Conservation (phyloP, 2,329 filamentous ascomycete genomes). For the Penicillium sp. region DNA sequence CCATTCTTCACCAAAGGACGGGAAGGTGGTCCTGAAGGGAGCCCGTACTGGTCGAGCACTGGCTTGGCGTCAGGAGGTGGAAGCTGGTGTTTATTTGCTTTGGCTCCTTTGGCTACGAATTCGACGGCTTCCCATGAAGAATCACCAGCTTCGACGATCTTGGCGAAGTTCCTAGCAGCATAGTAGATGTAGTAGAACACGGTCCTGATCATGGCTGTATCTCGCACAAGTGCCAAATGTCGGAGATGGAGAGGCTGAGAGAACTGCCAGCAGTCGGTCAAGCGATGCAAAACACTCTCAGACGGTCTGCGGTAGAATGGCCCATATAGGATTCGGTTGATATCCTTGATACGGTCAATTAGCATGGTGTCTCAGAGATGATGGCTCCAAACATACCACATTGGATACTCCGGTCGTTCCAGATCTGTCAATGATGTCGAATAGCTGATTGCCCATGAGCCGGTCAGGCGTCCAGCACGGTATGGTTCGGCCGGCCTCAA, state of each 20-base stretch:
- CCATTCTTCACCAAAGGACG: slow-evolving; percentile 40
- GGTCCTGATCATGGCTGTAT: slow-evolving; percentile 47
- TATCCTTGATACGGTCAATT: slow-evolving; percentile 24
- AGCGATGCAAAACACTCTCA: slow-evolving; percentile 49
- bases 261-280: slow-evolving; percentile 53
- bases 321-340: slow-evolving; percentile 45
- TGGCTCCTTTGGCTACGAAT: slow-evolving; percentile 29
- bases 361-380: background rate
- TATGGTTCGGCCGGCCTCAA: slow-evolving; percentile 35
- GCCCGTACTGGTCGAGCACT: slow-evolving; percentile 46
- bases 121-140: slow-evolving; percentile 53
- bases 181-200: slow-evolving; percentile 53
- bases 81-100: slow-evolving; percentile 25
- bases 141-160: slow-evolving; percentile 48
- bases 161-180: slow-evolving; percentile 49
- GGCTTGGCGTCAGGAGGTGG: slow-evolving; percentile 31
- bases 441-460: slow-evolving; percentile 49
- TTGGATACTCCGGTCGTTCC: slow-evolving; percentile 50
- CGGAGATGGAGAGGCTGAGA: slow-evolving; percentile 56
- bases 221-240: slow-evolving; percentile 53
- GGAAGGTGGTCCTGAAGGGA: slow-evolving; percentile 35
- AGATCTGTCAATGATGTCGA: slow-evolving; percentile 44
- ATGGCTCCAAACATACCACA: slow-evolving; percentile 27
- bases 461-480: slow-evolving; percentile 54
- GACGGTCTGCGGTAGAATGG: slow-evolving; percentile 51